phyloP scores from a whole-genome alignment of 2,329 filamentous ascomycete species.

The Trichoderma koningiopsis region DNA sequence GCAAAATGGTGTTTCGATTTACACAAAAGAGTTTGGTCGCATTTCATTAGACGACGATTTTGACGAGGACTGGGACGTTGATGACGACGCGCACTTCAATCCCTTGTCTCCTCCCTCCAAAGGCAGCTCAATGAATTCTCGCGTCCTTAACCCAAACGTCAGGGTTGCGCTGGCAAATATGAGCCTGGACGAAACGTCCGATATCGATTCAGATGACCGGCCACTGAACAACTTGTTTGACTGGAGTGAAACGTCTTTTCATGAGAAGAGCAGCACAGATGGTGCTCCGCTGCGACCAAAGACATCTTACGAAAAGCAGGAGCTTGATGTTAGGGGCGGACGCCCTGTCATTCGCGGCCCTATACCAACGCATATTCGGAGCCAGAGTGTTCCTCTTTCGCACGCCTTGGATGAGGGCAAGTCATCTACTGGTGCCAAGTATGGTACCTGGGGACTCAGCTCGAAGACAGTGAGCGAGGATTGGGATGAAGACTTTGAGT shows the following conservation, averaged over 20 bases:
- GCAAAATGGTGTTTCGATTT: constrained; percentile 39
- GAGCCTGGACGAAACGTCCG: constrained; percentile 48
- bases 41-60: constrained; percentile 64
- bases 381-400: constrained; percentile 76
- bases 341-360: constrained; percentile 68
- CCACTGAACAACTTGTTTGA: constrained; percentile 74
- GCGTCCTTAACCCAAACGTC: constrained; percentile 55
- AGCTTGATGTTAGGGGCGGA: constrained; percentile 69
- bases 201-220: constrained; percentile 45
- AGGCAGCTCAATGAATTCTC: constrained; percentile 54
- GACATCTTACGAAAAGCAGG: constrained; percentile 76
- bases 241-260: constrained; percentile 68
- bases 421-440: constrained; percentile 63
- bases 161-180: constrained; percentile 57
- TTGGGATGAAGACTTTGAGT: constrained; percentile 90
- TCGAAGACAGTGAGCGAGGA: constrained; percentile 80
- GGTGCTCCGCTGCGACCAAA: constrained; percentile 66
- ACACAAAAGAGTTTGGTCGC: constrained; percentile 49
- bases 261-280: constrained; percentile 62
- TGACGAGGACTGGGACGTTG: constrained; percentile 63
- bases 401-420: constrained; percentile 63
- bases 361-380: constrained; percentile 71
- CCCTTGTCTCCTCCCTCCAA: constrained; percentile 60
- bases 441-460: constrained; percentile 80
- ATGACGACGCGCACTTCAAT: constrained; percentile 56